phyloP scores from a whole-genome alignment of 2,329 filamentous ascomycete species.

The Cladosporium colombiae region DNA sequence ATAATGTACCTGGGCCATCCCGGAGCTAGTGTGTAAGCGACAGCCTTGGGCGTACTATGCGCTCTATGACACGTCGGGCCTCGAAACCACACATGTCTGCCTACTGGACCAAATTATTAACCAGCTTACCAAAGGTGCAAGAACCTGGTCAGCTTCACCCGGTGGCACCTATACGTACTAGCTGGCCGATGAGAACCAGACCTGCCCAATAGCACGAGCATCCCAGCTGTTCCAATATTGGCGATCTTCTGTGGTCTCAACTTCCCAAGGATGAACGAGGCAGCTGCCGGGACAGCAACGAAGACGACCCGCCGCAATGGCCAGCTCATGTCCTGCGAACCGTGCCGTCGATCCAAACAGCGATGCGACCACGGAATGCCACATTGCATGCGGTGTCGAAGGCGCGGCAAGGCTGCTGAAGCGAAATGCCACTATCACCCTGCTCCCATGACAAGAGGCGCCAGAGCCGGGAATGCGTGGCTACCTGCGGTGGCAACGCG shows the following conservation, averaged over 20 bases:
- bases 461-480: neutral
- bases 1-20: neutral
- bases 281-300: neutral
- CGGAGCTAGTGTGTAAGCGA: neutral
- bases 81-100: too few relatives aligned
- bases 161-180: neutral
- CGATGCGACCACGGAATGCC: constrained; percentile 10
- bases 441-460: constrained; percentile 4
- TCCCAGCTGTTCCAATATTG: neutral
- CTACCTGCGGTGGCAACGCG: neutral
- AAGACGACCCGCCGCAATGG: neutral
- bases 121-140: too few relatives aligned
- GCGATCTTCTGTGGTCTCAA: too few relatives aligned
- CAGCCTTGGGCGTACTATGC: neutral
- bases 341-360: neutral
- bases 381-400: constrained; percentile 4
- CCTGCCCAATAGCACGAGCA: neutral
- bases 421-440: constrained; percentile 13
- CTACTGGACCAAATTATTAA: too few relatives aligned
- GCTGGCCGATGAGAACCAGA: neutral
- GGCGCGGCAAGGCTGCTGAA: neutral
- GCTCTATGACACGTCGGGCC: too few relatives aligned
- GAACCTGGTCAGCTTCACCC: too few relatives aligned
- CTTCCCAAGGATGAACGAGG: neutral
- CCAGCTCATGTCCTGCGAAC: constrained; percentile 12